Conservation (phyloP, 2,329 filamentous ascomycete species). For the Ophiostoma pallidulum region DNA sequence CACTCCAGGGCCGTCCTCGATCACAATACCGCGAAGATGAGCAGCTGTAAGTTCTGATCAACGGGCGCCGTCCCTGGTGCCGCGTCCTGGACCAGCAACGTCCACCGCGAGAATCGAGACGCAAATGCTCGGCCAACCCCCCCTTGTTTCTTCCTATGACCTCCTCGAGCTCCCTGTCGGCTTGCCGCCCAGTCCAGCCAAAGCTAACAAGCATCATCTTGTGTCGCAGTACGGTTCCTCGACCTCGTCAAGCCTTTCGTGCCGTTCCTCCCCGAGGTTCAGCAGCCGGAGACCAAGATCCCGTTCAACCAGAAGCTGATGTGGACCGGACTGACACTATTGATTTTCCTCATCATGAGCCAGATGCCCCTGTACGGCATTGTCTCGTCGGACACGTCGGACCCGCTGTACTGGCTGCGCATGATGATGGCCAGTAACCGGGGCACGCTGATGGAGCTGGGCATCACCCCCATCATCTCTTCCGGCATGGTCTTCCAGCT, state of each 20-base stretch:
- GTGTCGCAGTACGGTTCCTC: constrained; percentile 82
- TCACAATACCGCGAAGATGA: constrained; percentile 23
- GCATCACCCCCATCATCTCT: constrained; percentile 97
- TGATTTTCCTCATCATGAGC: constrained; percentile 99
- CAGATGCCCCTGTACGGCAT: constrained; percentile 99
- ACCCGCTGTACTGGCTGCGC: constrained; percentile 98
- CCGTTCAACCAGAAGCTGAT: constrained; percentile 98
- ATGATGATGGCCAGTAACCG: constrained; percentile 99
- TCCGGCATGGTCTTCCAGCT: constrained; percentile 99
- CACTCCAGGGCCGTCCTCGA: constrained; percentile 12
- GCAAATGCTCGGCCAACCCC: no score
- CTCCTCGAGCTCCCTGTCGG: no score
- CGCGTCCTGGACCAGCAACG: no score
- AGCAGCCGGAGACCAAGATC: constrained; percentile 95
- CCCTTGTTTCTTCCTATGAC: no score
- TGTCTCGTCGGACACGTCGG: constrained; percentile 95
- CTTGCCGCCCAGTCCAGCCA: neutral
- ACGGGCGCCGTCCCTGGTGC: no score
- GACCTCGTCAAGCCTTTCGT: constrained; percentile 99
- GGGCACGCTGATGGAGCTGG: constrained; percentile 90
- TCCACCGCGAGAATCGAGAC: no score
- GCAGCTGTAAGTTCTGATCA: constrained; percentile 32
- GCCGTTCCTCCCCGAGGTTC: constrained; percentile 98
- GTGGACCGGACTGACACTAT: constrained; percentile 87
- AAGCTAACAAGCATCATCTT: neutral